Evolutionary conservation across 2,329 filamentous ascomycete genomes (phyloP), one percentile per base, ranked within the genome.

Genomic region (Curvularia eragrostidis): DNA sequence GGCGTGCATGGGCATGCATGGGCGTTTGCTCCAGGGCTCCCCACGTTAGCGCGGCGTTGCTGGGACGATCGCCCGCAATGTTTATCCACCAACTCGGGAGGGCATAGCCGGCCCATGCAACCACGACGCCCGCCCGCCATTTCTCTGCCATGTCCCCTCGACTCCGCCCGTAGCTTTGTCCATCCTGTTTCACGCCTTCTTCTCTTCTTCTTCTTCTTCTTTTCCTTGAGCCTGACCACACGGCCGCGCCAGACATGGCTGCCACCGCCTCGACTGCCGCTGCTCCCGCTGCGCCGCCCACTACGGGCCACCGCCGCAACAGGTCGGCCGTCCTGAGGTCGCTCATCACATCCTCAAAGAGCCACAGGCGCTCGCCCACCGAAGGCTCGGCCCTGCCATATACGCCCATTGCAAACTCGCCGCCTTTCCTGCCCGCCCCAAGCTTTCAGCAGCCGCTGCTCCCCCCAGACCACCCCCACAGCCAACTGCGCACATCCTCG

Each of bases 401-500:
- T 48, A 60, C 64, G 42, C 58, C 67, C 26, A 52, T 65, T 5
- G 60, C 65, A 21, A 60, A 19, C 30, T 48, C 44, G 43, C 60
- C 61, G 26, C 67, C 67, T 24, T 71, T 68, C 54, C 67, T 72
- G 61, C 69, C 70, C 46, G 62, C 64, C 48, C 58, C 67, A 48
- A 62, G 64, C 47, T 52, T 66, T 47, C 59, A 60, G 66, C 75
- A 73, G 34, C 79, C 81, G 24, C 73, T 84, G 54, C 74, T 83
- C n/a, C 82, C 82, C 26, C 77, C 79, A 38, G 79, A 84, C 64
- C 81, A 83, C 68, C 79, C 81, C 12, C 79, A 83, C 61, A 75
- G 76, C 53, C 68, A 71, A 24, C 59, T 71, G 43, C 67, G 65
- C 24, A 62, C 69, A 13, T 60, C 73, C 3, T 65, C 56, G 41